Evolutionary conservation across 306 rosid species (phyloP), one percentile per base, ranked within the genome.

Genomic region (Crataegus laevigata): DNA sequence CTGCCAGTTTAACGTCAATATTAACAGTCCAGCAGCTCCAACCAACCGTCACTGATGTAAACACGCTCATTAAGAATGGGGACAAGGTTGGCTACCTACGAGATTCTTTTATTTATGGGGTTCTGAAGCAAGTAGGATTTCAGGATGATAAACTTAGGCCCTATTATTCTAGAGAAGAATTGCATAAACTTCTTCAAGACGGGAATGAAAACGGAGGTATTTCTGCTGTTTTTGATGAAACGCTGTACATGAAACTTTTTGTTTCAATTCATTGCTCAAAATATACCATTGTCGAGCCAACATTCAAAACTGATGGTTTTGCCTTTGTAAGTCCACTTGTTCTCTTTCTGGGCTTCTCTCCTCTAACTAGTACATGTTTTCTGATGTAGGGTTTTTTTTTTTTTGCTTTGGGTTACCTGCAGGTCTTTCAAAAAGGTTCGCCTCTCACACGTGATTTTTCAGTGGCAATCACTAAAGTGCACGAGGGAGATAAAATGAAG

Each of bases 1-100:
- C 91, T 3, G 88, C 93, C 0, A 91, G 93, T 69, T 82, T 88
- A 26, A 78, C 96, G 1, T 88, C 97, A 2, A 74, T 85, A 4
- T 69, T 89, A 66, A 92, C 93, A 6, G 86, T 88, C 24, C 85
- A 85, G 29, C 90, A 88, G 22, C 82, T 92, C 4, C 79, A 67
- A 4, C 93, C 97, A 3, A 32, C 81, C 4, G 25, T 76, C 24
- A 74, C 89, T 10, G 84, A 87, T 61, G 72, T 89, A 8, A 67
- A 79, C 5, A 72, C 81, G 47, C 84, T 89, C 14, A 9, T 87
- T 8, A 76, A 71, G 54, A 68, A 78, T 5, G 62, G 69, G 66
- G 47, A 77, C 74, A 73, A 59, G 62, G 88, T 89, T 30, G 97
- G 89, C 3, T 88, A 77, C 73, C 80, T 51, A 36, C 14, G 4